Conservation (phyloP, 129 eudicot genomes). For the Scalesia atractyloides region DNA sequence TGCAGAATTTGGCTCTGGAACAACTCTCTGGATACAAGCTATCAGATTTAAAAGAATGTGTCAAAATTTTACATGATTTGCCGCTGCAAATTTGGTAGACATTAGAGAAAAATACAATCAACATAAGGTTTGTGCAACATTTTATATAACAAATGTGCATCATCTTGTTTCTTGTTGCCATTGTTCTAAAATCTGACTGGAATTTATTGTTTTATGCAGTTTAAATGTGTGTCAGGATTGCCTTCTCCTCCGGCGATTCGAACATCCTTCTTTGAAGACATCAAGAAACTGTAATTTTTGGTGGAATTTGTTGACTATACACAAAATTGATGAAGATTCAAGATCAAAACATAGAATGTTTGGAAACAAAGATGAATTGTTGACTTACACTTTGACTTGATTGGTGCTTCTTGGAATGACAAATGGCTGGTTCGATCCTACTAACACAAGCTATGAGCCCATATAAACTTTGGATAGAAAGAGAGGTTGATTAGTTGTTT, state of each 20-base stretch:
- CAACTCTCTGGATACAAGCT: conserved; percentile 54
- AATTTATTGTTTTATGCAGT: conserved; percentile 39
- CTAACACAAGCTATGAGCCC: not conserved
- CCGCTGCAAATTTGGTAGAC: conserved; percentile 56
- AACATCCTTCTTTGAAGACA: conserved; percentile 40
- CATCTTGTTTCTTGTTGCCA: not conserved
- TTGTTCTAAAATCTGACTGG: conserved; percentile 1
- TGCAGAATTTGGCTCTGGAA: too few relatives aligned
- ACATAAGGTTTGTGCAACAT: conserved; percentile 54
- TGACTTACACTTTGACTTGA: conserved; percentile 7
- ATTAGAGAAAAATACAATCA: conserved; percentile 72
- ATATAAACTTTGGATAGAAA: not conserved
- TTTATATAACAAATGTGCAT: not conserved
- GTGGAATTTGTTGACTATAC: not conserved
- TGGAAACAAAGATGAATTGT: conserved; percentile 17
- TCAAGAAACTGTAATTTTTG: conserved; percentile 23
- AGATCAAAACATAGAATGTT: not conserved
- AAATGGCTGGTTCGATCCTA: not conserved
- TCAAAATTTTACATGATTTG: conserved; percentile 56
- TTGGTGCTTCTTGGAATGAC: not conserved
- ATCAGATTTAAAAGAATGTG: conserved; percentile 70
- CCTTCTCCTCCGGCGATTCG: conserved; percentile 53
- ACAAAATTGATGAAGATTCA: conserved; percentile 15
- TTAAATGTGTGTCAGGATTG: conserved; percentile 57
- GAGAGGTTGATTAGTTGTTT: conserved; percentile 10